phyloP scores from a whole-genome alignment of 257 asterid genomes.

The Agastache rugosa region DNA sequence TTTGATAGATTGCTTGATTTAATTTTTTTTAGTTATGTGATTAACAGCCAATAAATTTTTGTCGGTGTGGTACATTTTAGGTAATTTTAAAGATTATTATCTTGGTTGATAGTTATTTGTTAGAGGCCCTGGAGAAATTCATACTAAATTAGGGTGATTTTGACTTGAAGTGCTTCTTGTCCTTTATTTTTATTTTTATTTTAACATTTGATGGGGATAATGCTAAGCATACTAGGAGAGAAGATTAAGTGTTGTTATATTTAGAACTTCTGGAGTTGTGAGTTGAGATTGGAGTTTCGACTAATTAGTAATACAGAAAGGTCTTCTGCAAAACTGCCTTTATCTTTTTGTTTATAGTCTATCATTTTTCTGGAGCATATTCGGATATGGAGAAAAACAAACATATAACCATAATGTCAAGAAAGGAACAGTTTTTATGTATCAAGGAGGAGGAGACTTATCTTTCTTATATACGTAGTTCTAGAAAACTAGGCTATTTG shows the following conservation, averaged over 20 bases:
- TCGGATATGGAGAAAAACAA: conserved; percentile 16
- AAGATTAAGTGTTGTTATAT: neutral
- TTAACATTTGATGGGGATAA: conserved; percentile 10
- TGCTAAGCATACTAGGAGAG: conserved; percentile 1
- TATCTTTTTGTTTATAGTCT: conserved; percentile 8
- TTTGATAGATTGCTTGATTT: conserved; percentile 21
- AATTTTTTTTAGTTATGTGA: neutral
- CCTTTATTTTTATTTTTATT: neutral
- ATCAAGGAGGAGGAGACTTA: neutral
- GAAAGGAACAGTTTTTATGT: conserved; percentile 6
- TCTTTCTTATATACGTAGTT: neutral
- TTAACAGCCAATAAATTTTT: neutral
- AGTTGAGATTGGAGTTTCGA: conserved; percentile 22
- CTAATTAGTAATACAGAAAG: conserved; percentile 8
- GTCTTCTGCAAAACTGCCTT: conserved; percentile 1
- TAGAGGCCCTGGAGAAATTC: conserved; percentile 18
- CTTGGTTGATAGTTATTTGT: conserved; percentile 17
- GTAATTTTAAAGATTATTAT: neutral
- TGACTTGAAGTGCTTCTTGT: conserved; percentile 23
- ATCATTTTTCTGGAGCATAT: neutral
- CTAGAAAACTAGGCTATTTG: conserved; percentile 23
- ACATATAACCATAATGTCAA: neutral
- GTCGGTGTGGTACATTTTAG: neutral
- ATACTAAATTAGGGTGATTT: conserved; percentile 21
- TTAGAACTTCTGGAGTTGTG: conserved; percentile 3